Base-by-base conservation (phyloP, 2,329 filamentous ascomycete genomes). In the Cladosporium sp. region DNA sequence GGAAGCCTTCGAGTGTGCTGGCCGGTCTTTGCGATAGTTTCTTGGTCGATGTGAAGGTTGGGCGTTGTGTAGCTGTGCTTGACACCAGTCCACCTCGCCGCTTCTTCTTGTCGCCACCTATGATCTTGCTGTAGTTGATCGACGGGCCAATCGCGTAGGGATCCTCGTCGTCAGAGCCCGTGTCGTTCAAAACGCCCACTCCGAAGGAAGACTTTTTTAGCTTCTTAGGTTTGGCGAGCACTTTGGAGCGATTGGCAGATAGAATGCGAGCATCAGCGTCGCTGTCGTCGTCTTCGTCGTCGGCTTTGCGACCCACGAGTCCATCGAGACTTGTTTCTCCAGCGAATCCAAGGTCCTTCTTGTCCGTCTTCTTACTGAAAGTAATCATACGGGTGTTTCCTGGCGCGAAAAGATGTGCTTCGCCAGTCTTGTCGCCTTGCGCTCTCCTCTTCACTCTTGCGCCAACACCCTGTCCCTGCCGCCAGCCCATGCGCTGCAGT, bases 401-500 rank as follows among this genome's bases (percentile, higher is more conserved):
- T 0, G 95, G 95, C 2, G 94, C 93, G 78, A 98, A 98, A 0
- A 93, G 81, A 78, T 94, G 89, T 59, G 82, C 79, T 21, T 80
- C 77, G 51, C 79, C 82, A 1, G 82, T 76, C 49, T 85, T 84
- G 61, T 85, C 90, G 16, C 94, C 83, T 57, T 89, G 84, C 43
- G 93, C 92, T 74, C 83, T 84, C 58, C 95, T 86, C 63, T 88
- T 87, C 36, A 97, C 82, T 77, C 92, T 97, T 25, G 93, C 92
- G 0, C 95, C 95, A 67, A 98, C 88, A 3, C 95, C 95, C 77
- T 98, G 93, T 0, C 93, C 94, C 68, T 94, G 91, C 72, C 90
- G 91, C 95, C 95, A 99, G 18, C 94, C 95, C 94, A 99, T 98
- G 73, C 86, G 91, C 74, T 91, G 91, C 66, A 98, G 81, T 18